Evolutionary conservation across 345 rosid genomes (phyloP).

Genomic region (Moricandia moricandioides): DNA sequence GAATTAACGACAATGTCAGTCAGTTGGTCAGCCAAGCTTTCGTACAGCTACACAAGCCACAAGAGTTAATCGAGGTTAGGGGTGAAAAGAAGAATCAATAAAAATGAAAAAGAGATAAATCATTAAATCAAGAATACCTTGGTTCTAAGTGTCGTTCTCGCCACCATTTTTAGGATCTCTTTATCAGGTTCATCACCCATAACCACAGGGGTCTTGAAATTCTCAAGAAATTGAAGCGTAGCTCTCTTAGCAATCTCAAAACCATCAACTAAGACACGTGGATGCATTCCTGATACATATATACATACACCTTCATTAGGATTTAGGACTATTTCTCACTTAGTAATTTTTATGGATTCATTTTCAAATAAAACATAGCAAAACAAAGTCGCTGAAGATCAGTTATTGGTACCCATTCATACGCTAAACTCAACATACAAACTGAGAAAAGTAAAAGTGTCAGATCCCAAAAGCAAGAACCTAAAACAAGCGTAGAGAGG

Average conservation of each 20-base stretch:
- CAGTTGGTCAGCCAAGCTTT: constrained; percentile 91
- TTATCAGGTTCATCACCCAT: constrained; percentile 90
- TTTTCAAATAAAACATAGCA: constrained; percentile 6
- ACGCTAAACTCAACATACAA: not conserved
- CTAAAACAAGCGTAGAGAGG: not conserved
- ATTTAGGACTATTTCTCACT: not conserved
- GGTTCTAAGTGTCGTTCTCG: constrained; percentile 90
- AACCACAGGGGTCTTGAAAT: constrained; percentile 93
- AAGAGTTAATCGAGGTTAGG: constrained; percentile 1
- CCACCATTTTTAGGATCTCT: constrained; percentile 97
- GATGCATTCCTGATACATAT: constrained; percentile 83
- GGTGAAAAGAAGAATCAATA: not conserved
- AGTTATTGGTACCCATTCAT: not conserved
- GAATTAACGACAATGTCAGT: constrained; percentile 88
- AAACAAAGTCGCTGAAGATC: not conserved
- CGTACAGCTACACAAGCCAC: constrained; percentile 60
- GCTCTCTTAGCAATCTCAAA: constrained; percentile 96
- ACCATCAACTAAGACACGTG: constrained; percentile 98
- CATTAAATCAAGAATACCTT: constrained; percentile 48
- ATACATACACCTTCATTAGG: constrained; percentile 11
- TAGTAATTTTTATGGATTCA: not conserved
- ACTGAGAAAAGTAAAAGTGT: not conserved
- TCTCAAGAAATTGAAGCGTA: constrained; percentile 86
- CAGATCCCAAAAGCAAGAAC: not conserved
- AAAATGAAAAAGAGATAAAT: constrained; percentile 8